A percentile compares a stretch with the other conserved stretches of the same genome.
These are phyloP conservation scores for Aspergillus indologenus DNA, from an alignment of 495 filamentous ascomycete species.

Conservation along the genomic window DNA sequence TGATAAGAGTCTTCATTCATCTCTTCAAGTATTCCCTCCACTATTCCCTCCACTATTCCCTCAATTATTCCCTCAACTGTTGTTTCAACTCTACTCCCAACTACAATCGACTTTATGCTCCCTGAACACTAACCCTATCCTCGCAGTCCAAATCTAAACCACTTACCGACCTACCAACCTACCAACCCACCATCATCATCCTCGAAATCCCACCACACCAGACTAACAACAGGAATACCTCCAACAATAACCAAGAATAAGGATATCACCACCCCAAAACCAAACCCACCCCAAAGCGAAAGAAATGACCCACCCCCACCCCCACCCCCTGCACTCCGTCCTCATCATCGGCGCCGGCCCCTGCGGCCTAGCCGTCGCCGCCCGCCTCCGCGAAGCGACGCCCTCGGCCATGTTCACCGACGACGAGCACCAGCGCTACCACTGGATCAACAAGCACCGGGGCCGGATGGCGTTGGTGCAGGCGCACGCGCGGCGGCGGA, in stretches of 20 bases:
- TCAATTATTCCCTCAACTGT: too few relatives aligned
- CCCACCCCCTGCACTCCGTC: constrained; percentile 46
- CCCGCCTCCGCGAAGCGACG: constrained; percentile 56
- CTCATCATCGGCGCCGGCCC: constrained; percentile 63
- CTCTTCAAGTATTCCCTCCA: too few relatives aligned
- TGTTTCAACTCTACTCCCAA: too few relatives aligned
- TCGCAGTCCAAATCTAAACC: background rate
- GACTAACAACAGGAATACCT: too few relatives aligned
- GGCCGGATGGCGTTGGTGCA: constrained; percentile 44
- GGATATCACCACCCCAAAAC: background rate
- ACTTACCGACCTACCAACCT: background rate
- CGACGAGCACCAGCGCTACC: constrained; percentile 61
- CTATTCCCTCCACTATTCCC: too few relatives aligned
- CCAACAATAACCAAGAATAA: too few relatives aligned
- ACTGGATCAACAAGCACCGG: constrained; percentile 58
- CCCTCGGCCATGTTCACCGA: constrained; percentile 65
- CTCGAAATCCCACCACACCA: too few relatives aligned
- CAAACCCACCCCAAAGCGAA: background rate
- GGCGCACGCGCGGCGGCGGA: constrained; percentile 26
- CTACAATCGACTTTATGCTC: too few relatives aligned
- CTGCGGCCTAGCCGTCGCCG: constrained; percentile 59
- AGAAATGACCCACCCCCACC: background rate
- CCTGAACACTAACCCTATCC: too few relatives aligned
- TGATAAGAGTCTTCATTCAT: too few relatives aligned
- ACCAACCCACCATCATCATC: too few relatives aligned